Evolutionary conservation across 2,329 filamentous ascomycete genomes (phyloP).

Genomic region (Neospermospora avenae): DNA sequence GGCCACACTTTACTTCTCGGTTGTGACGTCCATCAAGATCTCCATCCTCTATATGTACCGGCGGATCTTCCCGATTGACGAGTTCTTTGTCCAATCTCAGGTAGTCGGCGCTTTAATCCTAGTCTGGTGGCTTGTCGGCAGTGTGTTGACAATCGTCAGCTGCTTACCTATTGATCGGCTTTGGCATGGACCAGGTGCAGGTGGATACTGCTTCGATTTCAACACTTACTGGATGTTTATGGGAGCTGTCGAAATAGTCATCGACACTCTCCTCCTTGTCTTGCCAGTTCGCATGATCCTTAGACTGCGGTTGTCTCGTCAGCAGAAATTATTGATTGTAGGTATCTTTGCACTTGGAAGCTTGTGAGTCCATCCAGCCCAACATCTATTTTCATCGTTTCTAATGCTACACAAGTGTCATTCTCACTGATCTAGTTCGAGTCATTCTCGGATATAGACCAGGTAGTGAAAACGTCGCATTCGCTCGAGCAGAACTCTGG

Average conservation of each 20-base stretch:
- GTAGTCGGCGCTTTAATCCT: background rate
- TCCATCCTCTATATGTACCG: conserved; percentile 8
- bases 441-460: conserved; percentile 1
- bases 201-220: conserved; percentile 6
- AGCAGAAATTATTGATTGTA: conserved; percentile 4
- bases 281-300: background rate
- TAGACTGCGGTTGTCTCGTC: background rate
- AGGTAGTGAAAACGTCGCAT: conserved; percentile 6
- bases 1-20: conserved; percentile 5
- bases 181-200: background rate
- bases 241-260: conserved; percentile 1
- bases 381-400: too few relatives aligned
- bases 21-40: conserved; percentile 5
- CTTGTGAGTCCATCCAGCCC: background rate
- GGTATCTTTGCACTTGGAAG: conserved; percentile 4
- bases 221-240: conserved; percentile 7
- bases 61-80: conserved; percentile 1
- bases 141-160: background rate
- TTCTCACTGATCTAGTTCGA: conserved; percentile 1
- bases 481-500: conserved; percentile 5
- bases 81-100: background rate
- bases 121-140: conserved; percentile 5
- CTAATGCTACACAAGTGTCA: background rate
- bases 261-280: conserved; percentile 1
- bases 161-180: background rate